A percentile compares a stretch with the other conserved stretches of the same genome.
phyloP scores from a whole-genome alignment of 495 filamentous ascomycete genomes.

The Polyplosphaeria fusca region DNA sequence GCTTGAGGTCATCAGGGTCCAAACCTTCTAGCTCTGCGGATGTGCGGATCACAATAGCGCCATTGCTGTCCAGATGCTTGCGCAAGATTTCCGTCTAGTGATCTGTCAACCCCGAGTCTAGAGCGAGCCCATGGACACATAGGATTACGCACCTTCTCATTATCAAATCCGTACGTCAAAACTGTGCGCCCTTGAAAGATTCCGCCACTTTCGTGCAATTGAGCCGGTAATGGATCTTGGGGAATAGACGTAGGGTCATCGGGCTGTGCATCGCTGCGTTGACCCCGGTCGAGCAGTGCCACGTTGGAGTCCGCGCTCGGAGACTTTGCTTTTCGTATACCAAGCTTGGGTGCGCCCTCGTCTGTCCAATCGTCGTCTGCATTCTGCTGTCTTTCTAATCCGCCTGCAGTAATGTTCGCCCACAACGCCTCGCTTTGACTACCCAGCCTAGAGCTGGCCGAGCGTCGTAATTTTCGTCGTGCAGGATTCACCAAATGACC shows the following conservation, averaged over 20 bases:
- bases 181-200: slow-evolving; percentile 35
- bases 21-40: slow-evolving; percentile 17
- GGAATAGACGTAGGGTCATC: slow-evolving; percentile 5
- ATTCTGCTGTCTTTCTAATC: slow-evolving; percentile 40
- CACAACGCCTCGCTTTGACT: slow-evolving; percentile 75
- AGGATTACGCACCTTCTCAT: slow-evolving; percentile 23
- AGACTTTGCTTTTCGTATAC: neutral
- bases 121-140: neutral
- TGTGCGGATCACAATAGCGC: slow-evolving; percentile 41
- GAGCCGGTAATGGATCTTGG: neutral
- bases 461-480: slow-evolving; percentile 27
- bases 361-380: slow-evolving; percentile 41
- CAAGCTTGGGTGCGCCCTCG: neutral
- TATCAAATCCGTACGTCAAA: slow-evolving; percentile 33
- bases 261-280: slow-evolving; percentile 10
- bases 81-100: slow-evolving; percentile 41
- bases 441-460: slow-evolving; percentile 30
- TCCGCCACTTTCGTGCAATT: slow-evolving; percentile 13
- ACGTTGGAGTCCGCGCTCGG: neutral
- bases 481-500: slow-evolving; percentile 8
- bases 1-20: slow-evolving; percentile 20
- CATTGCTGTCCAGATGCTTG: slow-evolving; percentile 54
- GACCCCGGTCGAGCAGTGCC: neutral
- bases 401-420: slow-evolving; percentile 74
- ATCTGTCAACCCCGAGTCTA: slow-evolving; percentile 7